Base-by-base conservation (phyloP, 1,284 basidiomycete species). In the Naganishia sp. region DNA sequence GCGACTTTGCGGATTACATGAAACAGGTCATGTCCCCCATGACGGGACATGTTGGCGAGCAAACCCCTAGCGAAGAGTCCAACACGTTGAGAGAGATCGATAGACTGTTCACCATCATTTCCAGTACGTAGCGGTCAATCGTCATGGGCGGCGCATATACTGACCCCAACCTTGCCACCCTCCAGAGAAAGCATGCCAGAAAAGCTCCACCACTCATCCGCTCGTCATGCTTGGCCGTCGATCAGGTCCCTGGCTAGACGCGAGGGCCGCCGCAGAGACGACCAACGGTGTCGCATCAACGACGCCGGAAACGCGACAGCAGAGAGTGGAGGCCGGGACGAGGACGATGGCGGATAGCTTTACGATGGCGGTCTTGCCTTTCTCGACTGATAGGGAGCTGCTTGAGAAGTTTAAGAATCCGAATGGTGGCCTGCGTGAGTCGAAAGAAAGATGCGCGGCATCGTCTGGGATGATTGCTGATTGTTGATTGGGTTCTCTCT, bases 291-390 rank as follows among this genome's bases (percentile, higher is more conserved):
- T 45, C 35, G n/a, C 63, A 51, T 41, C 50, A 11, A 45, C 65
- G 0, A 65, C 57, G 6, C 51, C 70, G 46, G 65, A 66, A 6
- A 55, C 69, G 25, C 60, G 71, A 25, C 65, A 73, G 50, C 45
- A 63, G 47, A 67, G 71, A 43, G 72, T 71, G 13, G 61, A 75
- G 50, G 49, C 74, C 13, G 62, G 67, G 32, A 76, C 77, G 17
- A 74, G 71, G 70, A 76, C 76, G 67, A 80, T 80, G 78, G 72
- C 71, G 32, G 76, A 77, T 58, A 76, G 74, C 67, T 80, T 73
- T 69, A 80, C 78, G 10, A 72, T 67, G 28, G 79, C 79, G 46
- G 75, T 77, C 56, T 71, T 80, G 21, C 76, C 77, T 1, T 69
- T 80, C 21, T 74, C 75, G 18, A 73, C 71, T 18, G 74, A 79